phyloP scores from a whole-genome alignment of 768 basidiomycete species.

The Naganishia randhawae region DNA sequence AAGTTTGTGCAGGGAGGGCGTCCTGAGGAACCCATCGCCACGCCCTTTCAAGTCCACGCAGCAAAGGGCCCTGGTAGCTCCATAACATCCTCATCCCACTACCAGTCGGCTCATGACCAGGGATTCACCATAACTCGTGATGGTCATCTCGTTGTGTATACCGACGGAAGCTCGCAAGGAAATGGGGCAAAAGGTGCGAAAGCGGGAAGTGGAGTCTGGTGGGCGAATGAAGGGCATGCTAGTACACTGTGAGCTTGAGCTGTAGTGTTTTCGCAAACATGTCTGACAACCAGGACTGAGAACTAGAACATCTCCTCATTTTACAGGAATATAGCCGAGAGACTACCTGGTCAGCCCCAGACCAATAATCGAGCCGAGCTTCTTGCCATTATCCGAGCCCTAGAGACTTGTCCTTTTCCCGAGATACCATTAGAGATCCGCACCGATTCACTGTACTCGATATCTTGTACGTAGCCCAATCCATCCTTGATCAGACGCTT shows the following conservation, averaged over 20 bases:
- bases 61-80: neutral
- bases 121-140: conserved; percentile 34
- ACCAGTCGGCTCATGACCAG: conserved; percentile 37
- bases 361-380: conserved; percentile 67
- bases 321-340: conserved; percentile 70
- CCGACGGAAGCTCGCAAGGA: conserved; percentile 79
- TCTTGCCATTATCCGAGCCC: conserved; percentile 73
- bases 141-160: conserved; percentile 61
- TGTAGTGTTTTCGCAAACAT: too few relatives aligned
- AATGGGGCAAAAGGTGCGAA: conserved; percentile 67
- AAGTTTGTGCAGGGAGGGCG: neutral
- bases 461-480: conserved; percentile 59
- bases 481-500: conserved; percentile 17
- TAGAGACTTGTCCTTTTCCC: conserved; percentile 65
- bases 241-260: conserved; percentile 32
- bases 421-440: conserved; percentile 65
- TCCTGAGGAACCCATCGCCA: neutral
- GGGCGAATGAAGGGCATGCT: conserved; percentile 57
- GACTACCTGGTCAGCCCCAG: conserved; percentile 49
- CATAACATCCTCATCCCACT: neutral
- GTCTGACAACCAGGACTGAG: neutral
- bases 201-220: conserved; percentile 88
- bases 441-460: conserved; percentile 80
- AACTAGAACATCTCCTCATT: conserved; percentile 5
- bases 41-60: neutral